Evolutionary conservation across 257 asterid genomes (phyloP).

Genomic region (Cinchona pubescens): DNA sequence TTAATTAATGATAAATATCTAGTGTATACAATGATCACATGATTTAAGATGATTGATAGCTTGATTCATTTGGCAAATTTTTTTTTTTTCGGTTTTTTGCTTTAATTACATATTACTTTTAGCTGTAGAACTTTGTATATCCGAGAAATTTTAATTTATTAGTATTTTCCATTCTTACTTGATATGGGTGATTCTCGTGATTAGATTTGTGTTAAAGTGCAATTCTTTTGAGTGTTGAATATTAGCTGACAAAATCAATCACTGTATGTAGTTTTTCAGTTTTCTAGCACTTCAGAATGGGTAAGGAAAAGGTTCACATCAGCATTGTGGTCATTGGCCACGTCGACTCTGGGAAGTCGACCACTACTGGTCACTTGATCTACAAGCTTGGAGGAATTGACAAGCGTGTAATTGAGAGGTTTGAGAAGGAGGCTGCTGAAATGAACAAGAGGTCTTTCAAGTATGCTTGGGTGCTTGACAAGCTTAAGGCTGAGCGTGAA

Average conservation of each 20-base stretch:
- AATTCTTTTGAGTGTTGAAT: too few relatives aligned
- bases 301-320: slow-evolving; percentile 42
- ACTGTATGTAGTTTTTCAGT: neutral
- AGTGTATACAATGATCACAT: neutral
- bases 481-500: slow-evolving; percentile 88
- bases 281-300: slow-evolving; percentile 20
- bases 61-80: neutral
- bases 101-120: too few relatives aligned
- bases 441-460: slow-evolving; percentile 89
- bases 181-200: neutral
- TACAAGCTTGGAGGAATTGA: slow-evolving; percentile 88
- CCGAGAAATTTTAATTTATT: too few relatives aligned
- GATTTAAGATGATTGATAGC: neutral
- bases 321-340: slow-evolving; percentile 56
- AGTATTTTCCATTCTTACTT: too few relatives aligned
- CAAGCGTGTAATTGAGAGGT: slow-evolving; percentile 82
- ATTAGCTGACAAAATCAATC: neutral
- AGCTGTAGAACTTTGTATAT: neutral
- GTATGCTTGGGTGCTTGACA: slow-evolving; percentile 90
- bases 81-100: neutral
- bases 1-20: too few relatives aligned
- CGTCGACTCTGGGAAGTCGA: slow-evolving; percentile 49
- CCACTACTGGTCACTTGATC: slow-evolving; percentile 56
- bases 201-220: neutral
- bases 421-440: slow-evolving; percentile 88